Evolutionary conservation across 1,284 basidiomycete species (phyloP).

Genomic region (Ceratorhiza oryzae-sativae): DNA sequence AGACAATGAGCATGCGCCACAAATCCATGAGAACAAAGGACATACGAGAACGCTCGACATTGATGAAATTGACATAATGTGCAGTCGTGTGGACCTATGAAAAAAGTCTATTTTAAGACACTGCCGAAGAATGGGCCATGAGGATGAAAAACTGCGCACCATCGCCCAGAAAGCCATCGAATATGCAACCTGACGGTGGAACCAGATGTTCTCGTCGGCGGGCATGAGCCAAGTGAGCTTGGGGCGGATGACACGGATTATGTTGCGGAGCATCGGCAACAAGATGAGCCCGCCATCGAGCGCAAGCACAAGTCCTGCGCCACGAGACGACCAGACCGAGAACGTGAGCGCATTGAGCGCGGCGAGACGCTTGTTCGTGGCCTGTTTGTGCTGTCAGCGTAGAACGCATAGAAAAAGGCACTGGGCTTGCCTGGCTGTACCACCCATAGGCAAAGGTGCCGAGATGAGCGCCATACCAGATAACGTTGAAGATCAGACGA

Average conservation of each 20-base stretch:
- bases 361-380: constrained; percentile 65
- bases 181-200: constrained; percentile 90
- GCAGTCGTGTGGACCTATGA: constrained; percentile 78
- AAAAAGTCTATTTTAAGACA: constrained; percentile 13
- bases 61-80: constrained; percentile 89
- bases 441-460: constrained; percentile 79
- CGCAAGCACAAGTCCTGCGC: constrained; percentile 85
- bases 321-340: constrained; percentile 86
- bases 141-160: constrained; percentile 43
- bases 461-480: constrained; percentile 79
- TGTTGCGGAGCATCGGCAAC: constrained; percentile 83
- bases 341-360: constrained; percentile 77
- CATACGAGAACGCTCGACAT: constrained; percentile 46
- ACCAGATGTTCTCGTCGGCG: constrained; percentile 86
- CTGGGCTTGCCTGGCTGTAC: constrained; percentile 68
- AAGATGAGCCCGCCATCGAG: constrained; percentile 83
- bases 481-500: constrained; percentile 72
- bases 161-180: constrained; percentile 86
- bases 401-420: too few species aligned
- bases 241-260: constrained; percentile 80
- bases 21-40: constrained; percentile 35
- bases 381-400: constrained; percentile 52
- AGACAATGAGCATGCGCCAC: constrained; percentile 31
- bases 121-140: background rate
- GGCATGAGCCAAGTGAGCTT: constrained; percentile 79